Base-by-base conservation (phyloP, 2,329 filamentous ascomycete genomes). In the Talaromyces piceae region DNA sequence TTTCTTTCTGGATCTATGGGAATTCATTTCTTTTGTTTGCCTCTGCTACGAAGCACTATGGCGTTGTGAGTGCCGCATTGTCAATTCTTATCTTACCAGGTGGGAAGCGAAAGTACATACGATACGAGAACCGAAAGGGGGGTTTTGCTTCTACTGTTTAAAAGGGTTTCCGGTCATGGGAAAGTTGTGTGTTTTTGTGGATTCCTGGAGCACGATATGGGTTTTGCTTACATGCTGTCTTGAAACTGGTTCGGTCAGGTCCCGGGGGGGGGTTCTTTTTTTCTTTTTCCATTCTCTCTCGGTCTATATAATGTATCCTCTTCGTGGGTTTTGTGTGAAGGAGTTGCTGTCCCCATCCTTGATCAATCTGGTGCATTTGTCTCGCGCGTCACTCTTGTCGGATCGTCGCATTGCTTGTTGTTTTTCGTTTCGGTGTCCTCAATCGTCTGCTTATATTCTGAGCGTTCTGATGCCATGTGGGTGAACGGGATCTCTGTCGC, bases 61-160 rank as follows among this genome's bases (percentile, higher is more conserved):
- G 54, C 54, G 55, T 57, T 52, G 53, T 51, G 33, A 55, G 50
- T 53, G 46, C 41, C 31, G 47, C 46, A 49, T 49, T 46, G 31
- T 41, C 39, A 47, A 54, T 56, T 52, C 44, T 53, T 52, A 33
- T 55, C 54, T 51, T 39, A 41, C 56, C 58, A 28, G 56, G 57
- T 55, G 61, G 56, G 59, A 60, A 61, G 59, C 57, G 61, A 59
- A n/a, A 61, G 62, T 64, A 67, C 59, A 67, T 66, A 66, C 27
- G 58, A 57, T 56, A 56, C 50, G 55, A 55, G 57, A 59, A 50
- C 57, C 55, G 56, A 59, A 55, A n/a, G n/a, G n/a, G 54, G 53
- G 56, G 57, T 51, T 52, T 47, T 57, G 54, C 52, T 58, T 55
- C 58, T 61, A 55, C 41, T 27, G 39, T 53, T 43, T 49, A 22